These are phyloP conservation scores for Verticillium isaacii DNA, from an alignment of 2,329 filamentous ascomycete genomes.

Conservation along the genomic window DNA sequence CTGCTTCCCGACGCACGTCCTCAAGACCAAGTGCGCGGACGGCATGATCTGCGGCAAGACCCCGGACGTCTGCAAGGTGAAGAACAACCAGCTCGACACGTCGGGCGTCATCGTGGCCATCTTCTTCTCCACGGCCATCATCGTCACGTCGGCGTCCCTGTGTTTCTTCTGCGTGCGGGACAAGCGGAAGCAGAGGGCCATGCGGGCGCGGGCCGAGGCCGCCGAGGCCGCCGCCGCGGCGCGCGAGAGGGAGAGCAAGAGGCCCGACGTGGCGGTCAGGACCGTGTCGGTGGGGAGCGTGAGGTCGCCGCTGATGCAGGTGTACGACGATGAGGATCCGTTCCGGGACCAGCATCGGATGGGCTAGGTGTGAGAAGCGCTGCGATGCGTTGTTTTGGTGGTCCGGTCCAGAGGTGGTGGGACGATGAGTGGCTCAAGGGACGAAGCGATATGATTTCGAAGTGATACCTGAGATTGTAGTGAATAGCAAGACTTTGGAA, in stretches of 20 bases:
- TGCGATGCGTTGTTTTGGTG: no score
- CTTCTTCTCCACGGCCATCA: constrained; percentile 37
- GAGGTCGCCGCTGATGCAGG: constrained; percentile 7
- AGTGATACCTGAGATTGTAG: no score
- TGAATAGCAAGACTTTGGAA: no score
- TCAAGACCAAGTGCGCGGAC: constrained; percentile 33
- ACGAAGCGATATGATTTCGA: no score
- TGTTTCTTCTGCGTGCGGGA: constrained; percentile 50
- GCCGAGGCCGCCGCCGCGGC: constrained; percentile 21
- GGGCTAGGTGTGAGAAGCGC: neutral
- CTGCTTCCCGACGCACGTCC: neutral
- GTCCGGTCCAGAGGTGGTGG: no score
- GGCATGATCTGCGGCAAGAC: constrained; percentile 27
- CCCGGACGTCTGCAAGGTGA: constrained; percentile 36
- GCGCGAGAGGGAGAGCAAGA: constrained; percentile 31
- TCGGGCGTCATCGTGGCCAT: constrained; percentile 43
- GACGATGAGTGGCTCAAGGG: no score
- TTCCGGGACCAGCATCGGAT: constrained; percentile 7
- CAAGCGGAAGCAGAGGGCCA: constrained; percentile 35
- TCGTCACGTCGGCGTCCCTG: constrained; percentile 32
- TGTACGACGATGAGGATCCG: constrained; percentile 8
- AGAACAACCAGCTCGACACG: constrained; percentile 31
- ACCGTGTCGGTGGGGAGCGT: neutral
- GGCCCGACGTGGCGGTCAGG: constrained; percentile 1
- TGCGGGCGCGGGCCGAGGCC: constrained; percentile 41